Evolutionary conservation across 2,329 filamentous ascomycete genomes (phyloP), one percentile per base, ranked within the genome.

Genomic region (Alternaria arborescens): DNA sequence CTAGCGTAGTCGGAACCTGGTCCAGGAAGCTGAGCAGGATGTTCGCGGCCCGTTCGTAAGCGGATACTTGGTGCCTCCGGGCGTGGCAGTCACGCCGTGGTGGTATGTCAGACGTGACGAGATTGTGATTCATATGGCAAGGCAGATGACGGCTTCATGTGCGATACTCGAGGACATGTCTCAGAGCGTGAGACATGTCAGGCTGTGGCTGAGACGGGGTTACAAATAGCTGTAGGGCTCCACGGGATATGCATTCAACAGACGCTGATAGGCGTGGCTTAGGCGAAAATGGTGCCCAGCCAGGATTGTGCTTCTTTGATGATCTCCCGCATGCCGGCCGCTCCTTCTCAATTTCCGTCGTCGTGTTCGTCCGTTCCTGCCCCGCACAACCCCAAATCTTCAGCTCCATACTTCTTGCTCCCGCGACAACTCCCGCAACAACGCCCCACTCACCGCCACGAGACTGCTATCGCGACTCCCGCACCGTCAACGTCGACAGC

Each of bases 31-130:
- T 50, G 52, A 38, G 41, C 8, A 43, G 62, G 64, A 40, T 66
- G 65, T 60, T 60, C 44, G 52, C 68, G 70, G 68, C 54, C 70
- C 70, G 68, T 40, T 24, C 34, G 28, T 69, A 72, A 69, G 70
- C 68, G 68, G 47, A 58, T 12, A 51, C 43, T 30, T 61, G 59
- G 53, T 60, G 48, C 58, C 56, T 58, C 61, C 36, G 14, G 47
- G 32, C 26, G 54, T 24, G n/a, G 2, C 2, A 14, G 60, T 62
- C 55, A 58, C 51, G 59, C 30, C 51, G 46, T 41, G 26, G 18
- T 52, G 61, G 51, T 41, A 56, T 58, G 61, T 46, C 58, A 36
- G 46, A 11, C 48, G 44, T 44, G 52, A 41, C 38, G 10, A 38
- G 24, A 50, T 41, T 60, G 56, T 65, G 67, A 64, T 52, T 56